These are phyloP conservation scores for Thecaphora thlaspeos DNA, from an alignment of 1,284 basidiomycete genomes.

Conservation along the genomic window DNA sequence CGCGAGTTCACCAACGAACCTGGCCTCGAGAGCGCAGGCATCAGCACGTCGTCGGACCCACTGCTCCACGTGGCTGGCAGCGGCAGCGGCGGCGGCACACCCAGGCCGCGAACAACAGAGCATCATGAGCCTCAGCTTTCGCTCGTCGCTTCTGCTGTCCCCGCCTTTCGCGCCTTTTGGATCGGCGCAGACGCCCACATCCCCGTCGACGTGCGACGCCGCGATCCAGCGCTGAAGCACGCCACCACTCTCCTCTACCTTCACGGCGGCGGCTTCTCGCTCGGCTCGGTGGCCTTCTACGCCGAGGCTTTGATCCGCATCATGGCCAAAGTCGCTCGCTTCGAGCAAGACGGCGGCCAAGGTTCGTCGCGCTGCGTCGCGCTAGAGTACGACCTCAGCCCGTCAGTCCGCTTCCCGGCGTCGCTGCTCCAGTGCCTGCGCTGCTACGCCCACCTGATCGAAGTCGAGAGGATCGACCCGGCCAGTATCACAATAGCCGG, in stretches of 20 bases:
- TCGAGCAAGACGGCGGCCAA: slow-evolving; percentile 2
- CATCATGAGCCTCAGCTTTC: neutral
- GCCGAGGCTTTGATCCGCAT: slow-evolving; percentile 54
- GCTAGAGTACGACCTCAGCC: slow-evolving; percentile 53
- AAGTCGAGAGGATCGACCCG: slow-evolving; percentile 48
- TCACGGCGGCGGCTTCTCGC: slow-evolving; percentile 56
- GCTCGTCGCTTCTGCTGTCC: no score
- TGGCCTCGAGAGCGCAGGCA: no score
- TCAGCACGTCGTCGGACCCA: no score
- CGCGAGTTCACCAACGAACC: slow-evolving; percentile 31
- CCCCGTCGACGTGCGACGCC: slow-evolving; percentile 21
- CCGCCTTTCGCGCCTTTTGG: slow-evolving; percentile 49
- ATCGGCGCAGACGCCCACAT: slow-evolving; percentile 39
- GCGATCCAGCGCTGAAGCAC: slow-evolving; percentile 17
- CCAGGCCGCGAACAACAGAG: no score
- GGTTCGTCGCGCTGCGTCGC: slow-evolving; percentile 41
- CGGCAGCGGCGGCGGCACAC: no score
- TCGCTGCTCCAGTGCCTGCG: slow-evolving; percentile 52
- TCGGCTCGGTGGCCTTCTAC: slow-evolving; percentile 56
- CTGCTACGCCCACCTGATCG: slow-evolving; percentile 55
- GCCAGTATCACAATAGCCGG: slow-evolving; percentile 48
- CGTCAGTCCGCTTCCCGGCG: slow-evolving; percentile 46
- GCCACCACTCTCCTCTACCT: slow-evolving; percentile 51
- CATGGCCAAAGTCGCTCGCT: slow-evolving; percentile 39
- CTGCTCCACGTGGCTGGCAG: no score